These are phyloP conservation scores for Xerocomellus chrysenteron DNA, from an alignment of 768 basidiomycete species.

Conservation along the genomic window DNA sequence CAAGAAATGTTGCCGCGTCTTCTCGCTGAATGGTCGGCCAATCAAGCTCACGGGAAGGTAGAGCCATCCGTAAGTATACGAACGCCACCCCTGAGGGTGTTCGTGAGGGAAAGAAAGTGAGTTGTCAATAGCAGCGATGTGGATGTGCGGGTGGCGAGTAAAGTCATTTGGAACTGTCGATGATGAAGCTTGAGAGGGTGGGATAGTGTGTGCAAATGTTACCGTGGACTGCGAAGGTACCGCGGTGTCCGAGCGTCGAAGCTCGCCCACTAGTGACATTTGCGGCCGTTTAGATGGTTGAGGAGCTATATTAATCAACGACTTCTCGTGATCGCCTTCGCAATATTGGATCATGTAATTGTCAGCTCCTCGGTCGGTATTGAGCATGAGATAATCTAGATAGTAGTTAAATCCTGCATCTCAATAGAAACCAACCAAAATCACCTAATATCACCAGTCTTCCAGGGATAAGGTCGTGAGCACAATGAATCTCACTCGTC, in stretches of 20 bases:
- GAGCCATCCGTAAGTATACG: constrained; percentile 87
- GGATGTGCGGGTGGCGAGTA: constrained; percentile 73
- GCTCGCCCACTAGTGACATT: constrained; percentile 74
- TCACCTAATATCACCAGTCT: constrained; percentile 83
- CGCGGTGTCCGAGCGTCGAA: constrained; percentile 48
- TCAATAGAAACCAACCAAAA: neutral
- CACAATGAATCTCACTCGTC: neutral
- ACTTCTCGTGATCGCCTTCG: constrained; percentile 75
- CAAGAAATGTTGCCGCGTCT: constrained; percentile 79
- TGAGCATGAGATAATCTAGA: constrained; percentile 87
- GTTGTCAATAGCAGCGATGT: constrained; percentile 93
- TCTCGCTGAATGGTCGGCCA: constrained; percentile 81
- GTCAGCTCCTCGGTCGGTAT: constrained; percentile 84
- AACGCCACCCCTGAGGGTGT: constrained; percentile 78
- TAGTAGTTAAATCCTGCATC: neutral
- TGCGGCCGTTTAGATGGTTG: constrained; percentile 62
- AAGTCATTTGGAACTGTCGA: constrained; percentile 41
- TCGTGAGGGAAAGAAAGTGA: constrained; percentile 90
- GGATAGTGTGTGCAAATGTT: constrained; percentile 39
- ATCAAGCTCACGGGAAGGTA: constrained; percentile 84
- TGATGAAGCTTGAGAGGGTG: constrained; percentile 36
- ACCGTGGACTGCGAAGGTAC: constrained; percentile 39
- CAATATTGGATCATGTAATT: constrained; percentile 95
- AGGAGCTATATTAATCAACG: constrained; percentile 76
- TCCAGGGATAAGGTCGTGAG: constrained; percentile 8